Conservation (phyloP, 2,329 filamentous ascomycete species). For the Fusarium sp. region DNA sequence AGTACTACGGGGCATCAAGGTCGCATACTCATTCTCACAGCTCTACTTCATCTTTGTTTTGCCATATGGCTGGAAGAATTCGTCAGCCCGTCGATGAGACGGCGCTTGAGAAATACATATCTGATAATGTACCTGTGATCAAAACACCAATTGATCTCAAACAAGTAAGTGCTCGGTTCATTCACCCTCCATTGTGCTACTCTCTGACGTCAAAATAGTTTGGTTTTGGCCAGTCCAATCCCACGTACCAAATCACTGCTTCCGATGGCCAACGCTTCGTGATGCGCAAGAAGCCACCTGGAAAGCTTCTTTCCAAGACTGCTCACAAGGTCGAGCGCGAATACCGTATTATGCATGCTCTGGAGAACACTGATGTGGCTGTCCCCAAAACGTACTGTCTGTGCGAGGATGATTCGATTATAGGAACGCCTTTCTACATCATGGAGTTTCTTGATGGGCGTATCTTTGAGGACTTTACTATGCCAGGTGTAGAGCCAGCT, state of each 20-base stretch:
- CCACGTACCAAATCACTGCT: constrained; percentile 91
- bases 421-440: constrained; percentile 95
- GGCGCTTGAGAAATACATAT: constrained; percentile 83
- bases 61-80: constrained; percentile 82
- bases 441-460: constrained; percentile 96
- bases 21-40: neutral
- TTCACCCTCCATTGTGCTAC: constrained; percentile 4
- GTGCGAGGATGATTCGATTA: constrained; percentile 82
- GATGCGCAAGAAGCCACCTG: constrained; percentile 98
- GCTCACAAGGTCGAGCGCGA: constrained; percentile 98
- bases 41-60: neutral
- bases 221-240: constrained; percentile 96
- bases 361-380: constrained; percentile 83
- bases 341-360: constrained; percentile 88
- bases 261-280: constrained; percentile 80
- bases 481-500: constrained; percentile 77
- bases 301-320: constrained; percentile 89
- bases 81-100: constrained; percentile 90
- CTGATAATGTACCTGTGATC: constrained; percentile 83
- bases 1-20: neutral
- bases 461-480: constrained; percentile 89
- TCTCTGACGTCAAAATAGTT: constrained; percentile 70
- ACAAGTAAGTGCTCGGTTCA: constrained; percentile 71
- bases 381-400: constrained; percentile 87
- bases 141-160: constrained; percentile 87